Conservation (phyloP, 2,329 filamentous ascomycete genomes). For the Penicillium rolfsii region DNA sequence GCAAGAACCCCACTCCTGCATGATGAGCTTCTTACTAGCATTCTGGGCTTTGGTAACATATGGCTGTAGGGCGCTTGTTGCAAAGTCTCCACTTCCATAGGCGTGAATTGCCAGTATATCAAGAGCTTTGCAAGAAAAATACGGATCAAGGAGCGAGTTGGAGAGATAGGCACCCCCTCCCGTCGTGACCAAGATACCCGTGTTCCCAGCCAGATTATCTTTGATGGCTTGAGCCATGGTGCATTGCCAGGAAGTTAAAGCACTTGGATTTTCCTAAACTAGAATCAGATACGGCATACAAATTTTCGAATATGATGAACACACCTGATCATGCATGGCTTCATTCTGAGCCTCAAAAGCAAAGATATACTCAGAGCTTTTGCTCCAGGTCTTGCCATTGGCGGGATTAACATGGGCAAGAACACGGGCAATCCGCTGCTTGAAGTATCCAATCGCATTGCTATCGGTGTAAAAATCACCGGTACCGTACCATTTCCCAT, state of each 20-base stretch:
- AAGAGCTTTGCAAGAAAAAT: neutral
- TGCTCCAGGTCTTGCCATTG: slow-evolving; percentile 4
- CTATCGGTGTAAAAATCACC: slow-evolving; percentile 10
- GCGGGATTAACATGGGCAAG: slow-evolving; percentile 4
- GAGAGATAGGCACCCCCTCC: slow-evolving; percentile 5
- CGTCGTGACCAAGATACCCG: slow-evolving; percentile 5
- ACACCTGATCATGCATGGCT: slow-evolving; percentile 11
- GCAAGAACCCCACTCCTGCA: slow-evolving; percentile 38
- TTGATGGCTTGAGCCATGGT: slow-evolving; percentile 10
- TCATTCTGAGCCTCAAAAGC: slow-evolving; percentile 9
- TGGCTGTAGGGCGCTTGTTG: slow-evolving; percentile 24
- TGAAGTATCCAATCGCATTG: slow-evolving; percentile 5
- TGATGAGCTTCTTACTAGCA: slow-evolving; percentile 39
- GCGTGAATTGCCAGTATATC: slow-evolving; percentile 23
- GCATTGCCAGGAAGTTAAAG: slow-evolving; percentile 8
- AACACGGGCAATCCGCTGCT: slow-evolving; percentile 5
- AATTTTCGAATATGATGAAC: no score
- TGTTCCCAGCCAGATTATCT: slow-evolving; percentile 1
- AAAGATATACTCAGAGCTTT: slow-evolving; percentile 10
- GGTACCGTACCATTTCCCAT: slow-evolving; percentile 9
- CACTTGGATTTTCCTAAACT: neutral
- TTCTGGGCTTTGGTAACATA: slow-evolving; percentile 32
- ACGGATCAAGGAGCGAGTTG: slow-evolving; percentile 2
- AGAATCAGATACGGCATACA: neutral
- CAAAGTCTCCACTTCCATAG: slow-evolving; percentile 33